Conservation (phyloP, 805 yeast species). For the Candida railenensis region DNA sequence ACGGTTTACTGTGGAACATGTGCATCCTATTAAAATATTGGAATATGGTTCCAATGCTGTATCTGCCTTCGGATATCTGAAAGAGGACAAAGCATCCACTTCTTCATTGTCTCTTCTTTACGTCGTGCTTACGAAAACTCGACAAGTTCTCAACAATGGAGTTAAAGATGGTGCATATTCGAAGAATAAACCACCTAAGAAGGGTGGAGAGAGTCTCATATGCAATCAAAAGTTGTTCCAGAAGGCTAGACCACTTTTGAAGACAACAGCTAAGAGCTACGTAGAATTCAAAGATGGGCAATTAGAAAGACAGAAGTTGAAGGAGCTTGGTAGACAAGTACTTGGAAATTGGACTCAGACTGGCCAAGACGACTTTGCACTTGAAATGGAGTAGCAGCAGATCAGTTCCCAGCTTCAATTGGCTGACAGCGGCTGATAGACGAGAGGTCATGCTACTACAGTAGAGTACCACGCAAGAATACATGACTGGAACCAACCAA, state of each 20-base stretch:
- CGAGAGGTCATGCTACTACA: too few relatives aligned
- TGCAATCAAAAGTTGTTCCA: conserved; percentile 27
- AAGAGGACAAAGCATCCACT: conserved; percentile 20
- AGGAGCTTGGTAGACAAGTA: conserved; percentile 23
- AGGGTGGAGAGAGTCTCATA: conserved; percentile 41
- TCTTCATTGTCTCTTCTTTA: conserved; percentile 30
- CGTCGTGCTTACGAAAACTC: conserved; percentile 17
- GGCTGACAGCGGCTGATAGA: too few relatives aligned
- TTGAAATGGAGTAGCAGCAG: neutral
- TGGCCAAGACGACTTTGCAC: conserved; percentile 39
- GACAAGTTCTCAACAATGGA: conserved; percentile 54
- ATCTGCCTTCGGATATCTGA: conserved; percentile 17
- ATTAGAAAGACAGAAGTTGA: conserved; percentile 24
- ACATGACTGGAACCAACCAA: too few relatives aligned
- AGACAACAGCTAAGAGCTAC: conserved; percentile 18
- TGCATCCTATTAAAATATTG: conserved; percentile 21
- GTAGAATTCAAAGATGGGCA: conserved; percentile 27
- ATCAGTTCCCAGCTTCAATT: too few relatives aligned
- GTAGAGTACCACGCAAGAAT: too few relatives aligned
- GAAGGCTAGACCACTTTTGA: conserved; percentile 9
- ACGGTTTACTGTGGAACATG: conserved; percentile 15
- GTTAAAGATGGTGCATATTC: conserved; percentile 56
- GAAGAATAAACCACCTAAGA: conserved; percentile 44
- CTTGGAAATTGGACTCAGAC: conserved; percentile 51
- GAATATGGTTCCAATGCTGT: conserved; percentile 21